Evolutionary conservation across 805 yeast genomes (phyloP).

Genomic region (Starmerella potacharoeniae): DNA sequence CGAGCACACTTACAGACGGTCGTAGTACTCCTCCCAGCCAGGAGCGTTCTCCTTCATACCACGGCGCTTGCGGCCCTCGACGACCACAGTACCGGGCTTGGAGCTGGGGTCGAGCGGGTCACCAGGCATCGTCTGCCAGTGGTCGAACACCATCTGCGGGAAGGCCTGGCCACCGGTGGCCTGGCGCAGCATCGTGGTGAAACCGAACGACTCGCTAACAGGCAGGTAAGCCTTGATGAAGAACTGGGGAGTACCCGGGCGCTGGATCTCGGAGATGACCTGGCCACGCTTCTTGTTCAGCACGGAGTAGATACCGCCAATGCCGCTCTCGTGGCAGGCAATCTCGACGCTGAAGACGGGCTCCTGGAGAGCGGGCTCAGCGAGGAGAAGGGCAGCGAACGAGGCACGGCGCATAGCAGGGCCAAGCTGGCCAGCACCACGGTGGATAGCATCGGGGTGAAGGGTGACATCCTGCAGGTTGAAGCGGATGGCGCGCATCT

Average conservation of each 20-base stretch:
- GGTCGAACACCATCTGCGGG: constrained; percentile 99
- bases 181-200: constrained; percentile 98
- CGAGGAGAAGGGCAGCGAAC: constrained; percentile 94
- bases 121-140: constrained; percentile 86
- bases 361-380: constrained; percentile 98
- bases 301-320: constrained; percentile 99
- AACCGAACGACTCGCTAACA: constrained; percentile 99
- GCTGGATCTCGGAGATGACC: constrained; percentile 97
- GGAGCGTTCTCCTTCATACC: constrained; percentile 97
- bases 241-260: constrained; percentile 99
- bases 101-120: constrained; percentile 81
- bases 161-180: constrained; percentile 99
- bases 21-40: constrained; percentile 97
- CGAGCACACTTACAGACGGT: constrained; percentile 33
- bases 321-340: constrained; percentile 98
- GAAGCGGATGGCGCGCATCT: constrained; percentile 89
- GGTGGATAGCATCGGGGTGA: constrained; percentile 99
- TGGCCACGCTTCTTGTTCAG: constrained; percentile 97
- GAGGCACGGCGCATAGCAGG: constrained; percentile 99
- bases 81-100: constrained; percentile 56
- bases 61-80: constrained; percentile 78
- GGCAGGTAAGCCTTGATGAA: constrained; percentile 99
- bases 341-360: constrained; percentile 98
- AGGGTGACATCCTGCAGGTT: constrained; percentile 98
- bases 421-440: constrained; percentile 99